Evolutionary conservation across 768 basidiomycete species (phyloP), one percentile per base, ranked within the genome.

Genomic region (Serendipita sp.): DNA sequence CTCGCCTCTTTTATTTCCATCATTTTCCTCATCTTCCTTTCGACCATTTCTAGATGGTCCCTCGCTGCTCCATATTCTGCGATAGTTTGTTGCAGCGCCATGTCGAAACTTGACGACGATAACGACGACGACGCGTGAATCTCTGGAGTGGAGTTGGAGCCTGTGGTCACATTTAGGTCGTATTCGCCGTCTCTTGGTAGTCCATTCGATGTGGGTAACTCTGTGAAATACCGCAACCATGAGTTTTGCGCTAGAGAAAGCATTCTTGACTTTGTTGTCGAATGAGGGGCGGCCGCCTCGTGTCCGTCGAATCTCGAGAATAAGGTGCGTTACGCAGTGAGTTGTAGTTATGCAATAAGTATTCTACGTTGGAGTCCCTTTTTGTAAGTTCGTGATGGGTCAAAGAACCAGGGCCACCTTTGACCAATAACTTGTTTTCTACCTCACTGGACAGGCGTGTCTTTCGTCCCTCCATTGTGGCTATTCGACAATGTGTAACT

Each of bases 21-120:
- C 56, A 60, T 60, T 30, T 60, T 60, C 16, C 3, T n/a, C n/a
- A 60, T n/a, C 34, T 60, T 60, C 18, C 37, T 28, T 30, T 60
- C 56, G 11, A 60, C 28, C 18, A 60, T 24, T 30, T 60, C 56
- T n/a, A 60, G 56, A 60, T 60, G 56, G n/a, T 60, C 56, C 18
- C 56, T 28, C 28, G 34, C 8, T 8, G 56, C 56, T 4, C 56
- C 56, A 30, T 60, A 60, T 60, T 60, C 56, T 8, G 56, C 56
- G 35, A 60, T 60, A 4, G 56, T 60, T 30, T n/a, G 28, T 11
- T 16, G 16, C 32, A 60, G 30, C 10, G 35, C 56, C 10, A 8
- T 8, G 28, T 60, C 56, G 35, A 60, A 60, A 35, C 32, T 30
- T 10, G 35, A n/a, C 37, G n/a, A 18, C n/a, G 48, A 24, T 24